Evolutionary conservation across 2,329 filamentous ascomycete species (phyloP).

Genomic region (Xylaria polymorpha): DNA sequence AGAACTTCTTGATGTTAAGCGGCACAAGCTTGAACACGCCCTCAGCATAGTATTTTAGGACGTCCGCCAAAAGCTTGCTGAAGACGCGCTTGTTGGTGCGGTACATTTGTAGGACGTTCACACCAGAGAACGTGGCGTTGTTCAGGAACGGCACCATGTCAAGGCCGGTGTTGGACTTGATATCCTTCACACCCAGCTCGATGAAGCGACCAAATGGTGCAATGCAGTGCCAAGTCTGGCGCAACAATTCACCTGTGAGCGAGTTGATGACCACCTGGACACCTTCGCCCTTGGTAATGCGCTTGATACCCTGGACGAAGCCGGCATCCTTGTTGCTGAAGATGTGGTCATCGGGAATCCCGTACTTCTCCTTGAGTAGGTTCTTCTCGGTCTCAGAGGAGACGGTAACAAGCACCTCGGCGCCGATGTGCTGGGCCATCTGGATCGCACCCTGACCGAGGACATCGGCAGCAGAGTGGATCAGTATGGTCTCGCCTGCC

Average conservation of each 20-base stretch:
- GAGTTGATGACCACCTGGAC: constrained; percentile 46
- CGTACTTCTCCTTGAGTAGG: constrained; percentile 44
- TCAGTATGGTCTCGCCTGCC: constrained; percentile 46
- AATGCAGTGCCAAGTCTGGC: constrained; percentile 48
- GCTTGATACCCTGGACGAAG: constrained; percentile 48
- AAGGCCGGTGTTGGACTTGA: constrained; percentile 47
- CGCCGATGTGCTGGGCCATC: constrained; percentile 46
- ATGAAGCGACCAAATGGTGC: constrained; percentile 47
- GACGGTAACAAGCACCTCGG: constrained; percentile 45
- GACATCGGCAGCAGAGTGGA: constrained; percentile 46
- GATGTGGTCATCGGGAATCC: constrained; percentile 45
- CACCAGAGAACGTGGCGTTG: constrained; percentile 46
- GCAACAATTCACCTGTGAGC: constrained; percentile 45
- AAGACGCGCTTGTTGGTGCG: constrained; percentile 45
- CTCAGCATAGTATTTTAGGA: constrained; percentile 42
- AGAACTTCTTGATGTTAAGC: constrained; percentile 46
- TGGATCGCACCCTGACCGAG: constrained; percentile 46
- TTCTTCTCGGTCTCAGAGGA: constrained; percentile 46
- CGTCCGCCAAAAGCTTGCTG: constrained; percentile 44
- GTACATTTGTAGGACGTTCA: constrained; percentile 48
- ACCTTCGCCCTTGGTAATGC: constrained; percentile 44
- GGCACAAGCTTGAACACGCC: constrained; percentile 46
- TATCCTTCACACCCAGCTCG: constrained; percentile 47
- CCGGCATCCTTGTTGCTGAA: constrained; percentile 47
- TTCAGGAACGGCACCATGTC: constrained; percentile 48